phyloP scores from a whole-genome alignment of 176 grass and related monocot genomes.

The Zea mays region DNA sequence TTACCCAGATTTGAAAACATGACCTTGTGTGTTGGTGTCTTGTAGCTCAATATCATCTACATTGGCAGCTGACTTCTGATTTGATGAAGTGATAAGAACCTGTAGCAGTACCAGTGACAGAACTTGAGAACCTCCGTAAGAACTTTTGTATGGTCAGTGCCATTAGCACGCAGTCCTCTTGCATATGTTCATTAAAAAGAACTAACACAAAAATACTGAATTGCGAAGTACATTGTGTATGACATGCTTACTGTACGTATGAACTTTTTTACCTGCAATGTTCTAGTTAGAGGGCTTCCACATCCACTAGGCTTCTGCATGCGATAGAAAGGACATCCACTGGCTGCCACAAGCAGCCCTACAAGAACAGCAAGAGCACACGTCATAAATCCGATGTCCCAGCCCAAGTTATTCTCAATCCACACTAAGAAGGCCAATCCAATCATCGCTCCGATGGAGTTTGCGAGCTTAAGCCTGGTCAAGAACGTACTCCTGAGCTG shows the following conservation, averaged over 20 bases:
- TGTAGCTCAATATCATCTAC: constrained; percentile 41
- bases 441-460: constrained; percentile 38
- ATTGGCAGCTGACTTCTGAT: constrained; percentile 15
- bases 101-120: constrained; percentile 15
- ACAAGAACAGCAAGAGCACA: constrained; percentile 38
- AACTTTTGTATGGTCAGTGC: too few species aligned
- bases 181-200: background rate
- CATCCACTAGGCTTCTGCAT: constrained; percentile 37
- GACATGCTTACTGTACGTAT: too few species aligned
- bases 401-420: constrained; percentile 52
- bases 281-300: constrained; percentile 32
- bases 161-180: too few species aligned
- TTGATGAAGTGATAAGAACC: constrained; percentile 41
- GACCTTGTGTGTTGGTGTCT: constrained; percentile 7
- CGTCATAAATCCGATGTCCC: constrained; percentile 42
- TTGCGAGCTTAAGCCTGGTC: constrained; percentile 33
- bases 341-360: constrained; percentile 43
- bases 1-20: constrained; percentile 26
- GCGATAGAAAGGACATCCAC: constrained; percentile 43
- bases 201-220: background rate
- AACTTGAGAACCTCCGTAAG: constrained; percentile 7
- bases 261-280: constrained; percentile 39
- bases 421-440: constrained; percentile 50
- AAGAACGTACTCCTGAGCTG: constrained; percentile 32
- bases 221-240: background rate